These are phyloP conservation scores for Proteromonas lacertae DNA, from an alignment of 352 stramenopile genomes.

Conservation along the genomic window DNA sequence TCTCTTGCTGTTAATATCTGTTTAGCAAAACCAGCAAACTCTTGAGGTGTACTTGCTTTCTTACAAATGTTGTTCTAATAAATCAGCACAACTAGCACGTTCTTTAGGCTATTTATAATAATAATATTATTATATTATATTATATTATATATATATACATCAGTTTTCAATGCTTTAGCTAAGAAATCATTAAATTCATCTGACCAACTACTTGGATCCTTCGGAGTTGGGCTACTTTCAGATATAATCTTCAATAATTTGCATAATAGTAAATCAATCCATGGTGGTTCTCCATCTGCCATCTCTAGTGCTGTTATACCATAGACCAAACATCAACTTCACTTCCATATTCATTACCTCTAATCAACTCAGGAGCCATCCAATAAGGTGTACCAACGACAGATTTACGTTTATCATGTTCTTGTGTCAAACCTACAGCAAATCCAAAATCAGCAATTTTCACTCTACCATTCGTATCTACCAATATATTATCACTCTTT, in stretches of 20 bases:
- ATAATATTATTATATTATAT: no score
- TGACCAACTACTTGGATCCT: constrained; percentile 27
- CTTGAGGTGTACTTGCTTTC: no score
- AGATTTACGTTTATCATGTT: constrained; percentile 17
- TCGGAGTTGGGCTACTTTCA: constrained; percentile 30
- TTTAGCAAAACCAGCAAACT: no score
- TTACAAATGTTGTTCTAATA: no score
- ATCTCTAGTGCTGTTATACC: constrained; percentile 48
- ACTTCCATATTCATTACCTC: constrained; percentile 46
- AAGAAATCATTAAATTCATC: constrained; percentile 36
- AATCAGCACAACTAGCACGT: no score
- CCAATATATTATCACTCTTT: constrained; percentile 24
- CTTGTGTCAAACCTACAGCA: constrained; percentile 15
- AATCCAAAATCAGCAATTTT: constrained; percentile 28
- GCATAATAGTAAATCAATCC: constrained; percentile 48
- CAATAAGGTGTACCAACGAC: no score
- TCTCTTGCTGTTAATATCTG: no score
- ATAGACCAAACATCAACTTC: no score
- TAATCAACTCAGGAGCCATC: constrained; percentile 61
- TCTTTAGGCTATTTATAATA: no score
- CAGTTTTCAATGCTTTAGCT: no score
- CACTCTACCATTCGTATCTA: constrained; percentile 13
- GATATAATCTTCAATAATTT: constrained; percentile 24
- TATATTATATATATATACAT: no score
- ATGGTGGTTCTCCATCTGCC: constrained; percentile 43